A percentile compares a stretch with the other conserved stretches of the same genome.
Conservation (phyloP, 441 rosid species). For the Adansonia madagascariensis region DNA sequence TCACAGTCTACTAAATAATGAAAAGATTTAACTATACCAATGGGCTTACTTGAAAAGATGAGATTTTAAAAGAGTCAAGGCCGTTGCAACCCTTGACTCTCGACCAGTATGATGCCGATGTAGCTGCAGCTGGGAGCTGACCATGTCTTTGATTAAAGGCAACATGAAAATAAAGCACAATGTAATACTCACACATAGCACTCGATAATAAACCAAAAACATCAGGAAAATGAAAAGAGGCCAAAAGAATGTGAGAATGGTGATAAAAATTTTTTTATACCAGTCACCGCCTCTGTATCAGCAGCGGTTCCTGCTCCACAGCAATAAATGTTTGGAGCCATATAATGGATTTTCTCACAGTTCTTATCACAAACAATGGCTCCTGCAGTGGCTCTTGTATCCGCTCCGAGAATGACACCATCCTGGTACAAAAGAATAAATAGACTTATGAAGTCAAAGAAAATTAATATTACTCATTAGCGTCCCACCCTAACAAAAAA, state of each 20-base stretch:
- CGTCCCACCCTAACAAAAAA: background rate
- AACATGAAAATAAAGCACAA: background rate
- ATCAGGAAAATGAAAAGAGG: slow-evolving; percentile 2
- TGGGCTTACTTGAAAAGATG: slow-evolving; percentile 75
- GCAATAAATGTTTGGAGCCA: slow-evolving; percentile 97
- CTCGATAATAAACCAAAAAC: background rate
- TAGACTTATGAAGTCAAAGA: background rate
- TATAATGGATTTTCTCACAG: slow-evolving; percentile 93
- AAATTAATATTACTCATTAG: background rate
- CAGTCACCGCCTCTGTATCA: slow-evolving; percentile 97
- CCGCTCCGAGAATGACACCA: slow-evolving; percentile 95
- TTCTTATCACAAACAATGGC: slow-evolving; percentile 94
- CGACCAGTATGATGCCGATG: slow-evolving; percentile 86
- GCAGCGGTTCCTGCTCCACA: slow-evolving; percentile 99
- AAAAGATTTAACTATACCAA: slow-evolving; percentile 1
- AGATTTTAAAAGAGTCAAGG: slow-evolving; percentile 79
- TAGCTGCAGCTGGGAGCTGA: slow-evolving; percentile 85
- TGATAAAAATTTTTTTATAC: slow-evolving; percentile 35
- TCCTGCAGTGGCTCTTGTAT: slow-evolving; percentile 93
- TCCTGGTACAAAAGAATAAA: slow-evolving; percentile 47
- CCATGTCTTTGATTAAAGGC: slow-evolving; percentile 63
- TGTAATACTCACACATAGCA: background rate
- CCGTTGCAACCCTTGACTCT: slow-evolving; percentile 85
- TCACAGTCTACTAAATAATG: background rate
- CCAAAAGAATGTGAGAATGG: background rate